A percentile compares a stretch with the other conserved stretches of the same genome.
Evolutionary conservation across 2,329 filamentous ascomycete species (phyloP).

Genomic region (Curvularia verruculosa): DNA sequence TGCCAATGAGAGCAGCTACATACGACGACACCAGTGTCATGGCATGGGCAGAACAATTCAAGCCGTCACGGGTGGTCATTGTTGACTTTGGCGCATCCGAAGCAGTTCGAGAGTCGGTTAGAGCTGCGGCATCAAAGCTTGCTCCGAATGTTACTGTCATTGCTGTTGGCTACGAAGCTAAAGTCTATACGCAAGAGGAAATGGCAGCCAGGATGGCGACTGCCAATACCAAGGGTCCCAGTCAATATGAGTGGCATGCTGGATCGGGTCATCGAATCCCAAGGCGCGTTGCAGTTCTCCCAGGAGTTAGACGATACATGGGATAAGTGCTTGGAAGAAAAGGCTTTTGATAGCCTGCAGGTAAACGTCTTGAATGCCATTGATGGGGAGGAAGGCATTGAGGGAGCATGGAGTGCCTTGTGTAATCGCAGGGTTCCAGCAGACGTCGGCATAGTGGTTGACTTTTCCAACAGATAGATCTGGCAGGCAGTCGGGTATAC

Average conservation of each 20-base stretch:
- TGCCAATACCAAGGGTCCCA: neutral
- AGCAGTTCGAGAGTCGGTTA: neutral
- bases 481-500: too few relatives aligned
- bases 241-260: neutral
- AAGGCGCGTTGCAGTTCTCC: neutral
- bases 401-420: constrained; percentile 3
- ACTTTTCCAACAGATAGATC: neutral
- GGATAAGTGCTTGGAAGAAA: neutral
- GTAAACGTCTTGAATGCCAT: neutral
- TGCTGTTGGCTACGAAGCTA: constrained; percentile 5
- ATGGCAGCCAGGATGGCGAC: neutral
- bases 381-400: neutral
- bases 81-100: constrained; percentile 1
- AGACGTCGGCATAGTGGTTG: neutral
- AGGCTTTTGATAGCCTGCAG: neutral
- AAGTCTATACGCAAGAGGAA: neutral
- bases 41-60: neutral
- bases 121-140: neutral
- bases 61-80: neutral
- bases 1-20: neutral
- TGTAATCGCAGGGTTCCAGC: neutral
- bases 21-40: neutral
- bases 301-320: neutral
- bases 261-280: constrained; percentile 2
- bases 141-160: neutral